phyloP scores from a whole-genome alignment of 2,329 filamentous ascomycete genomes.

The Corynespora cassiicola region DNA sequence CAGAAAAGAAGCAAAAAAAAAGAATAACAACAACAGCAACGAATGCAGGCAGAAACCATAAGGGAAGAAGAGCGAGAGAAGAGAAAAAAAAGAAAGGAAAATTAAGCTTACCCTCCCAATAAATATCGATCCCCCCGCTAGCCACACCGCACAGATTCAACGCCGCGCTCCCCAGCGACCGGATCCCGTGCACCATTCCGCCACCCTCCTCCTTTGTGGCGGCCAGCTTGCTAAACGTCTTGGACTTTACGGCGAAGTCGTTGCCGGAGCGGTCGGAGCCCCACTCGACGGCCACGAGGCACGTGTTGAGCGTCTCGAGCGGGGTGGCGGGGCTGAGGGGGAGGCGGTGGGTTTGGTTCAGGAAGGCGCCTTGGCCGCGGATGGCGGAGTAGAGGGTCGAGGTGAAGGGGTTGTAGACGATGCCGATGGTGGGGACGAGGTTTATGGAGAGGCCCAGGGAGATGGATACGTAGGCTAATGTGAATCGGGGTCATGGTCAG shows the following conservation, averaged over 20 bases:
- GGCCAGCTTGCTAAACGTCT: conserved; percentile 66
- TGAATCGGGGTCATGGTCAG: too few species aligned
- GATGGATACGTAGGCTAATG: conserved; percentile 73
- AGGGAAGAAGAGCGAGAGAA: too few species aligned
- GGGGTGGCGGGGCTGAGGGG: conserved; percentile 62
- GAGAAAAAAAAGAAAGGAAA: too few species aligned
- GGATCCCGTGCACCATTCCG: conserved; percentile 76
- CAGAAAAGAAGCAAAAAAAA: too few species aligned
- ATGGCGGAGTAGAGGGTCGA: conserved; percentile 73
- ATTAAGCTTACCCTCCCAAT: too few species aligned
- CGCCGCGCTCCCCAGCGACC: conserved; percentile 75
- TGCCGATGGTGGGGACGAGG: conserved; percentile 69
- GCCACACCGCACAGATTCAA: conserved; percentile 78
- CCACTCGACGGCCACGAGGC: conserved; percentile 77
- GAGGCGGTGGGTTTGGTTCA: conserved; percentile 45
- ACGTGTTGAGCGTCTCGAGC: conserved; percentile 65
- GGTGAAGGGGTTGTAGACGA: conserved; percentile 82
- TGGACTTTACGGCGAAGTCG: conserved; percentile 74
- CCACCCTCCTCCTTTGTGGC: conserved; percentile 66
- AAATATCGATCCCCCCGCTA: conserved; percentile 73
- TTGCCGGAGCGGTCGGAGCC: conserved; percentile 70
- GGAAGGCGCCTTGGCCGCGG: conserved; percentile 69
- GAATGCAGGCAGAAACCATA: too few species aligned
- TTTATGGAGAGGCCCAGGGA: conserved; percentile 74
- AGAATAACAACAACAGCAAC: too few species aligned